Conservation (phyloP, 345 rosid species). For the Streptanthus diversifolius region DNA sequence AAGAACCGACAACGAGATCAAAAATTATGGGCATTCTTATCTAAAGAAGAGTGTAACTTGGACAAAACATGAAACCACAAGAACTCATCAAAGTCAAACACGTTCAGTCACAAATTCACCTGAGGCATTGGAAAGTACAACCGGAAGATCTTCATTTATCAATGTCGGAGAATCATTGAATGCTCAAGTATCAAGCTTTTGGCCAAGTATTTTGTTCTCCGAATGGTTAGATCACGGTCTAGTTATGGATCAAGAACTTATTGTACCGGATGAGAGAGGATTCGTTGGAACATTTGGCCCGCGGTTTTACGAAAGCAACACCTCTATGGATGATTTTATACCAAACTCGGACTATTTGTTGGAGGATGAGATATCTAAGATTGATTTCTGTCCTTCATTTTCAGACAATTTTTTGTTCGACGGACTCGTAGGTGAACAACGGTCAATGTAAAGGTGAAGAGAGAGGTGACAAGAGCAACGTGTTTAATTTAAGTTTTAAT, state of each 20-base stretch:
- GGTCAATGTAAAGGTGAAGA: background rate
- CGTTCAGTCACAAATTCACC: slow-evolving; percentile 18
- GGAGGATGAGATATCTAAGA: background rate
- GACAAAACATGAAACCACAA: slow-evolving; percentile 30
- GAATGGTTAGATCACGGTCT: slow-evolving; percentile 53
- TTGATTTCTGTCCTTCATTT: slow-evolving; percentile 16
- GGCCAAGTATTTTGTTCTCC: slow-evolving; percentile 59
- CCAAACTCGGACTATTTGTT: background rate
- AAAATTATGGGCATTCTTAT: slow-evolving; percentile 91
- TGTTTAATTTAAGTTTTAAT: background rate
- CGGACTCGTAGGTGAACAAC: background rate
- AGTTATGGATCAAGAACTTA: background rate
- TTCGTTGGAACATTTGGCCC: background rate
- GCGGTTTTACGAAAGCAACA: background rate
- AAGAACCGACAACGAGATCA: slow-evolving; percentile 92
- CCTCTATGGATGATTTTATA: background rate
- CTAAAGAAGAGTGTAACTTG: slow-evolving; percentile 49
- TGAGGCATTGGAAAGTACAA: background rate
- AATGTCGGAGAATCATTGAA: slow-evolving; percentile 10
- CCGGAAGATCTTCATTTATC: slow-evolving; percentile 10
- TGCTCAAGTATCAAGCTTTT: slow-evolving; percentile 11
- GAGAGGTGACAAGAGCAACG: no score
- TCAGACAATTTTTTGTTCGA: slow-evolving; percentile 16
- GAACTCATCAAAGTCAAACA: slow-evolving; percentile 21
- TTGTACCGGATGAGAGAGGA: slow-evolving; percentile 3